phyloP scores from a whole-genome alignment of 2,329 filamentous ascomycete species.

The Ambrosiella beaveri region DNA sequence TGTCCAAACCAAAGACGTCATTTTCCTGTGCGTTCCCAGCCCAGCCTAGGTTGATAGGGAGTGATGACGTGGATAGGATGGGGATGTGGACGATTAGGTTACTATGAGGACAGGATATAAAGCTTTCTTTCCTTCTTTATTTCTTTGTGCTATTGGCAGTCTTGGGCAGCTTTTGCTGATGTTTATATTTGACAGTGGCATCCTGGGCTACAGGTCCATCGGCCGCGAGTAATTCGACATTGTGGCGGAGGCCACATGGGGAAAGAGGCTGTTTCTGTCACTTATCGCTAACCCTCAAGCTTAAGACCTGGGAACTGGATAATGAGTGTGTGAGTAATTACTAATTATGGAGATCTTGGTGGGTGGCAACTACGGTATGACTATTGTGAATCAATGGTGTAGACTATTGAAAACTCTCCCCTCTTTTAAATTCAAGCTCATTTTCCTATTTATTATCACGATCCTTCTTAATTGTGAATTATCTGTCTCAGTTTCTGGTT shows the following conservation, averaged over 20 bases:
- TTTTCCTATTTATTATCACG: constrained; percentile 28
- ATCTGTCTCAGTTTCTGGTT: neutral
- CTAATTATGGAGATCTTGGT: too few relatives aligned
- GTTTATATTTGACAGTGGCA: constrained; percentile 23
- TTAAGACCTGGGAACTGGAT: too few relatives aligned
- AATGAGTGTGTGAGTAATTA: too few relatives aligned
- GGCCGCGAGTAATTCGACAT: constrained; percentile 25
- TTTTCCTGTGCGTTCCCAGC: too few relatives aligned
- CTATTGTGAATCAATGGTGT: too few relatives aligned
- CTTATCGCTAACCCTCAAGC: too few relatives aligned
- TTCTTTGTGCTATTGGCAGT: neutral
- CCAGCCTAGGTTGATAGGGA: constrained; percentile 25
- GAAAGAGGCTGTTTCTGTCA: too few relatives aligned
- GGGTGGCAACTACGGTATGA: too few relatives aligned
- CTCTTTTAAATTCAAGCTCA: too few relatives aligned
- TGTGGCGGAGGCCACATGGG: too few relatives aligned
- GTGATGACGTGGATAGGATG: constrained; percentile 14
- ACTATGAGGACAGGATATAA: constrained; percentile 32
- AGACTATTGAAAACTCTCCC: too few relatives aligned
- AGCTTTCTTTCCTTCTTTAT: constrained; percentile 13
- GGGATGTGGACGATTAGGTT: constrained; percentile 21
- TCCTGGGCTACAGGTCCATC: constrained; percentile 38
- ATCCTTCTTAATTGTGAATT: constrained; percentile 19
- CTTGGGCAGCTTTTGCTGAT: neutral
- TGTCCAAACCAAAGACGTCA: too few relatives aligned